These are phyloP conservation scores for Cadophora luteo-olivacea DNA, from an alignment of 2,329 filamentous ascomycete species.

Conservation along the genomic window DNA sequence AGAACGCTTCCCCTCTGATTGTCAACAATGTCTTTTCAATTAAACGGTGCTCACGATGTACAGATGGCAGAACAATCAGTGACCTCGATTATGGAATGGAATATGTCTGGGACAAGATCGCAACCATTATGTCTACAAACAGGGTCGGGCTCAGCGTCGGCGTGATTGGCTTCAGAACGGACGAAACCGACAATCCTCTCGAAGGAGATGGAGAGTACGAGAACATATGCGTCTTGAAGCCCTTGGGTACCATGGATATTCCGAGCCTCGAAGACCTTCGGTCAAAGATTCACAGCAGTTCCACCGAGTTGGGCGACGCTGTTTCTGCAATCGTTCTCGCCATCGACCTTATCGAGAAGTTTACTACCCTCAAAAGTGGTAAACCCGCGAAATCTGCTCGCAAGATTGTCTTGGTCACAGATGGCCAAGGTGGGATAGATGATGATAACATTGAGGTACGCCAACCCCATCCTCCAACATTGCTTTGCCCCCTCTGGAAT, in stretches of 20 bases:
- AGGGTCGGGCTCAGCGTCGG: conserved; percentile 78
- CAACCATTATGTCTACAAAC: conserved; percentile 69
- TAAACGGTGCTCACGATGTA: neutral
- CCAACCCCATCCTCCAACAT: no score
- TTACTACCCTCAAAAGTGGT: conserved; percentile 68
- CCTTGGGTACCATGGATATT: conserved; percentile 66
- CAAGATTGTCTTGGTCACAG: conserved; percentile 84
- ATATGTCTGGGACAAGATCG: conserved; percentile 95
- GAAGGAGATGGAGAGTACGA: conserved; percentile 72
- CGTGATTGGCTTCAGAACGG: conserved; percentile 84
- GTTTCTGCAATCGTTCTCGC: conserved; percentile 88
- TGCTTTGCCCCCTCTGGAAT: neutral
- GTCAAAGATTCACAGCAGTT: conserved; percentile 68
- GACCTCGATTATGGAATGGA: conserved; percentile 90
- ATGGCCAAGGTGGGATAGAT: conserved; percentile 77
- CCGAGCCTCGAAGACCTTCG: conserved; percentile 71
- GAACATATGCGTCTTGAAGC: conserved; percentile 82
- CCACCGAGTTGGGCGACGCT: conserved; percentile 76
- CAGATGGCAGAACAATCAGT: conserved; percentile 71
- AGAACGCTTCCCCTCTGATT: neutral
- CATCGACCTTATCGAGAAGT: conserved; percentile 81
- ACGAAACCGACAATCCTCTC: conserved; percentile 75
- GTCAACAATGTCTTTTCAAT: no score
- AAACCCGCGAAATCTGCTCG: conserved; percentile 73
- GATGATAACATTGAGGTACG: conserved; percentile 64